Evolutionary conservation across 1,139 yeast genomes (phyloP), one percentile per base, ranked within the genome.

Genomic region (Geotrichum histeridarum): DNA sequence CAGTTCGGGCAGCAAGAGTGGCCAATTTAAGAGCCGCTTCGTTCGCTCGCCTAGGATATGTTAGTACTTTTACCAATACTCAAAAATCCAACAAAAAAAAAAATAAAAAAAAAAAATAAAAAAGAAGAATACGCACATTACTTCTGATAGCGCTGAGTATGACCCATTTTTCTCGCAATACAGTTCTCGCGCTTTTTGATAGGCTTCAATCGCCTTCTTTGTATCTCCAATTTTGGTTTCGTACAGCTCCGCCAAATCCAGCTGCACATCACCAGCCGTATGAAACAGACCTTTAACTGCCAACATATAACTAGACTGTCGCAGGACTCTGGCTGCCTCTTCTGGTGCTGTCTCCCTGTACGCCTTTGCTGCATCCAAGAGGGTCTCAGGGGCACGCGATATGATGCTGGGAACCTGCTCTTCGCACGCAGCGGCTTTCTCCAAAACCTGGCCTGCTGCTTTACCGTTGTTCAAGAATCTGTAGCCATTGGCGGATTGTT

Each of bases 271-370:
- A 17, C 99, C 99, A 22, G 96, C 96, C 68, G 98, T 78, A 68
- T 99, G 82, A 72, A 93, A 93, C 68, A 90, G 96, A 11, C 99
- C 99, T 62, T 89, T 82, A 60, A 83, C 80, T 0, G 96, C 89
- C 70, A 91, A 91, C 64, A 88, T 78, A 61, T 81, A 84, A 58
- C 91, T 84, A 0, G 98, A 96, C 64, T 79, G 80, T 56, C 81
- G 78, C 59, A 93, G 75, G 9, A 90, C 82, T 50, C 83, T 79
- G 31, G 87, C 93, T 1, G 96, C 96, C 57, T 86, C 91, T 53
- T 61, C 73, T 1, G 96, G 93, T 36, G 78, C 79, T 42, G 83
- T 84, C 43, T 81, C 78, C 64, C 85, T 84, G 72, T 80, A 93
- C 42, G 94, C 81, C 69, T 93, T 93, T 74, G 81, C 93, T 0